Base-by-base conservation (phyloP, 345 rosid species). In the Kandelia obovata region DNA sequence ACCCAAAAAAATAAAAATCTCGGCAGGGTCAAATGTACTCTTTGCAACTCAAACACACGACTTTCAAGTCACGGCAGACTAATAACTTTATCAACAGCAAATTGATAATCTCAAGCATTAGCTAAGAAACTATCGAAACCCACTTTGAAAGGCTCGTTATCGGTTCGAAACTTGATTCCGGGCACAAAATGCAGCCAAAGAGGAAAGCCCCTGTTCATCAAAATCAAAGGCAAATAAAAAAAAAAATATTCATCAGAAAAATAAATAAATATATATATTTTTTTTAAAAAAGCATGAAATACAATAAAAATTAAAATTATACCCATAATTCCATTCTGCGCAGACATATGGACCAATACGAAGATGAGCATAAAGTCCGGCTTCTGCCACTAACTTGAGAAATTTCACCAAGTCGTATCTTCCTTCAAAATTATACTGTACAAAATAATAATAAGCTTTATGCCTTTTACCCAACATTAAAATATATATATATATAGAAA, bases 291-390 rank as follows among this genome's bases (percentile, higher is more conserved):
- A 6, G 5, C 30, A 15, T 25, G 31, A 11, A 39, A 16, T 6
- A 6, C 47, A 67, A 55, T 5, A 28, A 63, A 35, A 9, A 17
- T 23, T 21, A 71, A 58, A 10, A 39, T 53, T 13, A 46, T 80
- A 94, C 98, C 98, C 98, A 61, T 86, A 91, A 74, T 94, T 94
- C 98, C 98, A 94, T 64, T 94, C 98, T 0, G 98, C 98, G 61
- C 98, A 94, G 19, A 83, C 97, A 49, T 94, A 94, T 15, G 98
- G 98, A 67, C 98, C 98, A 51, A 94, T 94, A 49, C 98, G 93
- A 32, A 94, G 86, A 85, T 91, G 96, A 81, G 73, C 98, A 63
- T 85, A 87, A 10, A 94, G 92, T 66, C 98, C 98, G 52, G 98
- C 96, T 56, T 84, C 81, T 23, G 86, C 97, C 39, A 80, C 97